A percentile compares a stretch with the other conserved stretches of the same genome.
Conservation (phyloP, 352 stramenopile species). For the Globisporangium middletonii region DNA sequence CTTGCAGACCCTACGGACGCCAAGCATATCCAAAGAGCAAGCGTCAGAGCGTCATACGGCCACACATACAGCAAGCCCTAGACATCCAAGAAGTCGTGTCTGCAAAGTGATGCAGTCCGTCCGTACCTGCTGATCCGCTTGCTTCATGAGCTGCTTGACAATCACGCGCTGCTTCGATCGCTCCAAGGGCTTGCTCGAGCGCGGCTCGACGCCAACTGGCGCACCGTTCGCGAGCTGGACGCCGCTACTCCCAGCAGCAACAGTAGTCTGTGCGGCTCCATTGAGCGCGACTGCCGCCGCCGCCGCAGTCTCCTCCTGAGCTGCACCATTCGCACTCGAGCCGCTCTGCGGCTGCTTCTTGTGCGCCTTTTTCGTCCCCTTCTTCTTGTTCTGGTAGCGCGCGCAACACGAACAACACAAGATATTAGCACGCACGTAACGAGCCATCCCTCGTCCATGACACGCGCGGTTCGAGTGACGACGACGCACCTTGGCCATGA, state of each 20-base stretch:
- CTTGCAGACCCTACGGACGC: slow-evolving; percentile 40
- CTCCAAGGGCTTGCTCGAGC: slow-evolving; percentile 20
- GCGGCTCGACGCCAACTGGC: slow-evolving; percentile 11
- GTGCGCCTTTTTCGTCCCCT: slow-evolving; percentile 34
- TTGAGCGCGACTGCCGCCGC: slow-evolving; percentile 1
- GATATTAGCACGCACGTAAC: neutral
- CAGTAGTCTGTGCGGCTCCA: slow-evolving; percentile 3
- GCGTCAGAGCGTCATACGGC: neutral
- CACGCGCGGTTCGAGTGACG: neutral
- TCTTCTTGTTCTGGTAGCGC: slow-evolving; percentile 30
- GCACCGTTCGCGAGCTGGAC: slow-evolving; percentile 5
- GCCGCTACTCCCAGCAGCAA: neutral
- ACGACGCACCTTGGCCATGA: too few species aligned
- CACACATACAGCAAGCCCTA: neutral
- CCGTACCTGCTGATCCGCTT: slow-evolving; percentile 46
- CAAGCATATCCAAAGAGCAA: neutral
- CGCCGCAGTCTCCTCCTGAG: neutral
- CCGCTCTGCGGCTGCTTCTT: slow-evolving; percentile 48
- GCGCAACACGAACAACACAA: neutral
- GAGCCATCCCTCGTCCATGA: neutral
- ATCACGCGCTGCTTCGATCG: slow-evolving; percentile 43
- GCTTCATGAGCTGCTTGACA: slow-evolving; percentile 47
- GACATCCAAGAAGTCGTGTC: neutral
- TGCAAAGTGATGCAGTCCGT: too few species aligned
- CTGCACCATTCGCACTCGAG: neutral